Evolutionary conservation across 495 filamentous ascomycete genomes (phyloP).

Genomic region (Bombardia bombarda): DNA sequence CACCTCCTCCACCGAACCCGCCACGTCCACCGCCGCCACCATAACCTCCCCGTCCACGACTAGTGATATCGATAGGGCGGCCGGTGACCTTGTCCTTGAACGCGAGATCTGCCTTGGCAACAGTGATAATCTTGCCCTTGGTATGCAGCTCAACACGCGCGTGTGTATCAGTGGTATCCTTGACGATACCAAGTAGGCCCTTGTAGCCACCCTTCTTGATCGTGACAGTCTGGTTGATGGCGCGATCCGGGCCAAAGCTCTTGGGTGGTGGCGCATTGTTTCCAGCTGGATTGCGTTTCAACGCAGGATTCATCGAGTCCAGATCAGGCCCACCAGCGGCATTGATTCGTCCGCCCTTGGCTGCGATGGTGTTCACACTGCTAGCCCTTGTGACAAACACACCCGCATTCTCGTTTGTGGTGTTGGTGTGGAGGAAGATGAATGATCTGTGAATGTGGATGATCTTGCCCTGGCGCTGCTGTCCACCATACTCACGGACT

Average conservation of each 20-base stretch:
- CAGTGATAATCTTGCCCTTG: slow-evolving; percentile 76
- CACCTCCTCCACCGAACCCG: slow-evolving; percentile 26
- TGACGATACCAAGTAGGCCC: slow-evolving; percentile 88
- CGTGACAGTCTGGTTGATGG: slow-evolving; percentile 84
- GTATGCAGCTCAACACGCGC: slow-evolving; percentile 89
- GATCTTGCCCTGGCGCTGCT: slow-evolving; percentile 77
- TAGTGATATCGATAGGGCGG: slow-evolving; percentile 59
- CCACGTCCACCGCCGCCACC: slow-evolving; percentile 37
- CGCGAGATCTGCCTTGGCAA: slow-evolving; percentile 66
- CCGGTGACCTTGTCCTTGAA: slow-evolving; percentile 82
- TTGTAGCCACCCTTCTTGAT: slow-evolving; percentile 81
- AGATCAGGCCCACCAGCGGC: slow-evolving; percentile 68
- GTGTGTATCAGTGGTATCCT: slow-evolving; percentile 76
- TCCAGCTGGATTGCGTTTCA: slow-evolving; percentile 52
- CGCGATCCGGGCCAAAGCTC: slow-evolving; percentile 69
- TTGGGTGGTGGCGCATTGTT: slow-evolving; percentile 69
- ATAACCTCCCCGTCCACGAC: slow-evolving; percentile 48
- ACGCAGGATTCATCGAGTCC: slow-evolving; percentile 83
- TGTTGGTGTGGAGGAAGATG: slow-evolving; percentile 76
- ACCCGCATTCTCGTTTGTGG: slow-evolving; percentile 80
- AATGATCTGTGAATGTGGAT: slow-evolving; percentile 86
- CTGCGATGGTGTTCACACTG: slow-evolving; percentile 80
- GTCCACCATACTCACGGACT: slow-evolving; percentile 82
- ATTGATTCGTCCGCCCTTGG: slow-evolving; percentile 72
- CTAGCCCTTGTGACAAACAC: slow-evolving; percentile 80